Base-by-base conservation (phyloP, 225 moss, liverwort and hornwort species). In the Takakia lepidozioides region DNA sequence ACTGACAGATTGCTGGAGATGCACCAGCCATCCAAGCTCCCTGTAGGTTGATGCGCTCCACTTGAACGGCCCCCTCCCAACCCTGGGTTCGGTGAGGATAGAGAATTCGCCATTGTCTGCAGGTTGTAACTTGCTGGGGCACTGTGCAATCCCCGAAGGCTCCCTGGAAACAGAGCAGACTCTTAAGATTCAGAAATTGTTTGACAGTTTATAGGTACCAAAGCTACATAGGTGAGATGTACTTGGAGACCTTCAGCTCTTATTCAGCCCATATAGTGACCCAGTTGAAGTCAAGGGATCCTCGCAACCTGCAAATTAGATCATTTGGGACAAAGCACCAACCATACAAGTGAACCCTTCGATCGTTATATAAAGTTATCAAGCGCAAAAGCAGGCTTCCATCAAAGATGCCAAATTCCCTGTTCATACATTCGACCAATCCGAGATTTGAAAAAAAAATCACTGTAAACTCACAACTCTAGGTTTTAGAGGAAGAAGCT, bases 141-240 rank as follows among this genome's bases (percentile, higher is more conserved):
- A 51, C 83, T 93, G 63, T 93, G 93, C 67, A 93, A 79, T 36
- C 85, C 85, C 67, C 83, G 88, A 49, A 85, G 66, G 20, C 66
- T 79, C 36, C 79, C 92, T 92, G 87, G 69, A 63, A 58, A 36
- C 39, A 54, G 32, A 64, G n/a, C n/a, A 38, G 21, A 38, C 42
- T 43, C n/a, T n/a, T n/a, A 36, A 60, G 17, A 27, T 54, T 41
- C 53, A 58, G 36, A 55, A 1, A 47, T 42, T 49, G 34, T 38
- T 24, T 15, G 19, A 20, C 20, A 41, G 8, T 41, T 20, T 6
- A 41, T 20, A 19, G 2, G 18, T 41, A 17, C 10, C 17, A 7
- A 20, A 46, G 19, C 10, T 26, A 4, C 0, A 46, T 8, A 46
- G 10, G 23, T n/a, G n/a, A n/a, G n/a, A n/a, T n/a, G n/a, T n/a